Percentiles rank a stretch among this genome's conserved stretches.
These are phyloP conservation scores for Colletotrichum navitas DNA, from an alignment of 2,329 filamentous ascomycete genomes.

Conservation along the genomic window DNA sequence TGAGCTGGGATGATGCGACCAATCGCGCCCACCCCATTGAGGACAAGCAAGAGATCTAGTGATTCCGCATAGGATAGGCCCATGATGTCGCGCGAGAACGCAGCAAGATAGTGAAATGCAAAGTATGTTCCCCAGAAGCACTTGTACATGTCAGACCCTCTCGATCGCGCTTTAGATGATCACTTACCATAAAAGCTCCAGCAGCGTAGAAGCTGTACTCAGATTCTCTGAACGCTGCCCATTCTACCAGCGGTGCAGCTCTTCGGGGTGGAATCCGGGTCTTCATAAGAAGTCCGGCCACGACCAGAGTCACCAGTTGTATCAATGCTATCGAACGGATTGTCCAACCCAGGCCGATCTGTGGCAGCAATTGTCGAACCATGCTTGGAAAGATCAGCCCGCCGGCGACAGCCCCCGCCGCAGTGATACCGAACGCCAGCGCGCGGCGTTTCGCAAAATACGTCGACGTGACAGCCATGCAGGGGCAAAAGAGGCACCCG, in stretches of 20 bases:
- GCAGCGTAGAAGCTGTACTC: constrained; percentile 59
- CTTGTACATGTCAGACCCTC: constrained; percentile 44
- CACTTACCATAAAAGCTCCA: constrained; percentile 47
- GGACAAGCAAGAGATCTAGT: constrained; percentile 60
- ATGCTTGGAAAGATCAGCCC: constrained; percentile 67
- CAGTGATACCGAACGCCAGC: constrained; percentile 72
- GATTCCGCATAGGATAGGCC: constrained; percentile 49
- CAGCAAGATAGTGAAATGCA: constrained; percentile 69
- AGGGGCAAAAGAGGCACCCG: constrained; percentile 74
- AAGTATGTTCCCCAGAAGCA: constrained; percentile 68
- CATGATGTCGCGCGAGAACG: constrained; percentile 60
- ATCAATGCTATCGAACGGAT: constrained; percentile 72
- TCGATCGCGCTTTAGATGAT: neutral
- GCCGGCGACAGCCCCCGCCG: constrained; percentile 71
- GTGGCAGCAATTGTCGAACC: constrained; percentile 67
- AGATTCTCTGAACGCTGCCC: constrained; percentile 58
- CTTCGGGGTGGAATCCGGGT: constrained; percentile 57
- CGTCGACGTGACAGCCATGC: constrained; percentile 73
- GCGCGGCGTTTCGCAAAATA: constrained; percentile 71
- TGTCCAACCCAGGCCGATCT: constrained; percentile 70
- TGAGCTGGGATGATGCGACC: constrained; percentile 63
- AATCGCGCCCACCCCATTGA: constrained; percentile 66
- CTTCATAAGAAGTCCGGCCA: constrained; percentile 54
- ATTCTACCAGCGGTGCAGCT: constrained; percentile 58
- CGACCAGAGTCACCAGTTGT: constrained; percentile 58